Evolutionary conservation across 148 eudicot genomes (phyloP).

Genomic region (Suaeda aralocaspica): DNA sequence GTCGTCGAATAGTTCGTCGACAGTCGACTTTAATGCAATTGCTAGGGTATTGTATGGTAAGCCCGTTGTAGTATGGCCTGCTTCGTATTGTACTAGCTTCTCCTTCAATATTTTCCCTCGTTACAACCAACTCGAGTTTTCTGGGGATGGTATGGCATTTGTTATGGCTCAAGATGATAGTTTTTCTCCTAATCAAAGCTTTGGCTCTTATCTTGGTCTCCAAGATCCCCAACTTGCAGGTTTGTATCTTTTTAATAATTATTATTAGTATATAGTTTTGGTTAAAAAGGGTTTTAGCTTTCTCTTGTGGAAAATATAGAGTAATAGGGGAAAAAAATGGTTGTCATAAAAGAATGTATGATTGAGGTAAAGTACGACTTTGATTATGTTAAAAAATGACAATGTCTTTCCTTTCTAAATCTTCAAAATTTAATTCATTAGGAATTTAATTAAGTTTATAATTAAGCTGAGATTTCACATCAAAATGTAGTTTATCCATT

Average conservation of each 20-base stretch:
- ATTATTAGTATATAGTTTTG: too few species aligned
- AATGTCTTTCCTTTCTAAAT: too few species aligned
- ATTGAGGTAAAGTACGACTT: too few species aligned
- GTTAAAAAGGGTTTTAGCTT: too few species aligned
- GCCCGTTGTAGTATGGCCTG: conserved; percentile 50
- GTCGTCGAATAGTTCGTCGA: conserved; percentile 17
- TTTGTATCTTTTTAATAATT: not conserved
- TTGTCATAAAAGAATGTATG: too few species aligned
- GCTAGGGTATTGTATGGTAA: conserved; percentile 43
- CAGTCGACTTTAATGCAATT: conserved; percentile 17
- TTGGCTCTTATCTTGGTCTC: conserved; percentile 56
- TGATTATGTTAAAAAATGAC: too few species aligned
- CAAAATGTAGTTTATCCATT: not conserved
- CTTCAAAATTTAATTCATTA: too few species aligned
- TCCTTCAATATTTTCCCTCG: conserved; percentile 34
- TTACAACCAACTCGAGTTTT: not conserved
- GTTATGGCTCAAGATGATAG: conserved; percentile 46
- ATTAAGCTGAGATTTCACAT: too few species aligned
- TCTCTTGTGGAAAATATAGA: too few species aligned
- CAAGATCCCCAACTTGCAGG: conserved; percentile 49
- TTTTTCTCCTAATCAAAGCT: conserved; percentile 50
- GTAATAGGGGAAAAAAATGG: too few species aligned
- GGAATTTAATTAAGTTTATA: too few species aligned
- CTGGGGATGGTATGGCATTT: conserved; percentile 72
- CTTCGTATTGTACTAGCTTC: conserved; percentile 52